Conservation (phyloP, 2,329 filamentous ascomycete species). For the Trichoderma asperellum region DNA sequence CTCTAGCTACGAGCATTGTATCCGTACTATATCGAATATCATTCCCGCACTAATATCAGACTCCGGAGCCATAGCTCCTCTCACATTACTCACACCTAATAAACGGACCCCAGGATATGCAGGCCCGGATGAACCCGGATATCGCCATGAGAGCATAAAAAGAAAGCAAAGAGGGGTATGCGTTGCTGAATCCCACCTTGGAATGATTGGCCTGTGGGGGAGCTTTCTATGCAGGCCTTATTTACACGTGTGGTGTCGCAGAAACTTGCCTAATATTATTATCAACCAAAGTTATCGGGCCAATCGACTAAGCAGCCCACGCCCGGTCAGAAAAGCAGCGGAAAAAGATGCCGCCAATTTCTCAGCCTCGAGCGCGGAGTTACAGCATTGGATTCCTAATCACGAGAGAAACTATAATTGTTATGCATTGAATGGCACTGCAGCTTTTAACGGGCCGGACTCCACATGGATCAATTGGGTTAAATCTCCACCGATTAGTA, state of each 20-base stretch:
- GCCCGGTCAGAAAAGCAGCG: not conserved
- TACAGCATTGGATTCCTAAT: constrained; percentile 1
- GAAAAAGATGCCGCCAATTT: not conserved
- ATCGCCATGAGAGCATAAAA: not conserved
- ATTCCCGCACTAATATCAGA: not conserved
- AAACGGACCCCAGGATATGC: not conserved
- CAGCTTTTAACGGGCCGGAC: not conserved
- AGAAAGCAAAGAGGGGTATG: not conserved
- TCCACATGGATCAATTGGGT: constrained; percentile 7
- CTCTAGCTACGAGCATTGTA: not conserved
- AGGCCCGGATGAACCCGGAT: constrained; percentile 6
- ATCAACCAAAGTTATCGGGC: not conserved
- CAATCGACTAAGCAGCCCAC: not conserved
- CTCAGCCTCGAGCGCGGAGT: not conserved
- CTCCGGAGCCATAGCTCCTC: not conserved
- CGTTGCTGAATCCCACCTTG: not conserved
- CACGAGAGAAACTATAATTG: not conserved
- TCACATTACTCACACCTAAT: constrained; percentile 2
- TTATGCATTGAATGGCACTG: not conserved
- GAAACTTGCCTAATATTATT: constrained; percentile 6
- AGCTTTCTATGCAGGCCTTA: not conserved
- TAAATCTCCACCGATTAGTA: constrained; percentile 3
- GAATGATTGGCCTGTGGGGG: not conserved
- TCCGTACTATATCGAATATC: too few species aligned
- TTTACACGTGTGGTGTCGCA: not conserved